These are phyloP conservation scores for Acacia acuminata DNA, from an alignment of 306 rosid genomes.

Conservation along the genomic window DNA sequence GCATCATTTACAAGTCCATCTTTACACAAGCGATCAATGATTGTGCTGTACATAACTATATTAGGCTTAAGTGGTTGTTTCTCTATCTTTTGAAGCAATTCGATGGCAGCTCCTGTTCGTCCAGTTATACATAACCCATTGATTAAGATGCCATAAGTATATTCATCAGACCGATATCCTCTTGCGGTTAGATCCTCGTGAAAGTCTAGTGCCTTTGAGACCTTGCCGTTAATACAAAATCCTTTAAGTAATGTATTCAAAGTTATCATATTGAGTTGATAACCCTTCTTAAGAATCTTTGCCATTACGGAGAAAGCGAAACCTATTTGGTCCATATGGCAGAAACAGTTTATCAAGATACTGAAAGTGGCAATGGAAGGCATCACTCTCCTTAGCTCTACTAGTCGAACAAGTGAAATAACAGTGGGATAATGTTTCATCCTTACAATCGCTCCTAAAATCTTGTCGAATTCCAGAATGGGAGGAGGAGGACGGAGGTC, in stretches of 20 bases:
- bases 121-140: constrained; percentile 40
- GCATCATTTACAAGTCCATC: constrained; percentile 41
- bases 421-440: constrained; percentile 38
- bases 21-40: constrained; percentile 46
- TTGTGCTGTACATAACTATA: constrained; percentile 23
- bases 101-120: constrained; percentile 28
- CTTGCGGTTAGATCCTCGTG: neutral
- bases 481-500: constrained; percentile 26
- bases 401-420: constrained; percentile 31
- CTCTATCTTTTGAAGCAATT: constrained; percentile 32
- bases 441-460: constrained; percentile 32
- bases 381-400: constrained; percentile 11
- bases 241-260: constrained; percentile 40
- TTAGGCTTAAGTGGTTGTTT: constrained; percentile 15
- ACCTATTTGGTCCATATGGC: constrained; percentile 28
- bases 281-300: constrained; percentile 40
- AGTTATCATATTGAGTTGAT: constrained; percentile 30
- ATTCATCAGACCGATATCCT: constrained; percentile 33
- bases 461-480: constrained; percentile 20
- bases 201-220: constrained; percentile 28
- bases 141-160: constrained; percentile 39
- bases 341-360: constrained; percentile 42
- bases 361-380: constrained; percentile 36
- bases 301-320: constrained; percentile 41
- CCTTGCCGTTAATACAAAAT: constrained; percentile 33